Evolutionary conservation across 768 basidiomycete species (phyloP), one percentile per base, ranked within the genome.

Genomic region (Mycena crocata): DNA sequence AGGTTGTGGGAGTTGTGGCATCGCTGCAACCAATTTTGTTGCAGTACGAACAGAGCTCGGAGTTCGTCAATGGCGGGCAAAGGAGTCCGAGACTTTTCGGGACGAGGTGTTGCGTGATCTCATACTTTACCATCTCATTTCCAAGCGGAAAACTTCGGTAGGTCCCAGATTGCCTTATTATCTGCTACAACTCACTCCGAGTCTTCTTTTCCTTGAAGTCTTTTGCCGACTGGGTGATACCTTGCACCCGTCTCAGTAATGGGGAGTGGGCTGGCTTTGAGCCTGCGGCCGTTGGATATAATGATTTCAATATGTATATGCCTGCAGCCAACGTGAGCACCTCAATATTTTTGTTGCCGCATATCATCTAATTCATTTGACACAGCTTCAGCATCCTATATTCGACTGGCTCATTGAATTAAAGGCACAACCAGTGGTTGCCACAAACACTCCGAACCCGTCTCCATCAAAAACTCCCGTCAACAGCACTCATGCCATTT

Each of bases 301-400:
- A 17, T 3, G 59, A 61, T 32, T 61, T 40, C 23, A 61, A 61
- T 31, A 21, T 52, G 14, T n/a, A 61, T 19, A 52, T 44, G 59
- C 50, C 24, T 15, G 6, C 50, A 13, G 19, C 21, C 3, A 44
- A 31, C n/a, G 49, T 61, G 37, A 23, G 59, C 35, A 17, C 10
- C 13, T 6, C 30, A 23, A 17, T 34, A 15, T 34, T 44, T 13
- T 23, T 5, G 8, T 48, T 15, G 6, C 5, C 6, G 26, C 24
- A 2, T 40, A 2, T 39, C 3, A 17, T 40, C 13, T 21, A n/a
- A 31, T 34, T 39, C 2, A 35, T 12, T 3, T 32, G 19, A 17
- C 5, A n/a, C 28, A 44, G 58, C 5, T 48, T 5, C 15, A 39
- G 17, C 59, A 61, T 44, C 59, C 59, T 12, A 30, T 61, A 2